Percentiles rank a stretch among this genome's conserved stretches.
These are phyloP conservation scores for Allantophomopsis lycopodina DNA, from an alignment of 2,329 filamentous ascomycete genomes.

Conservation along the genomic window DNA sequence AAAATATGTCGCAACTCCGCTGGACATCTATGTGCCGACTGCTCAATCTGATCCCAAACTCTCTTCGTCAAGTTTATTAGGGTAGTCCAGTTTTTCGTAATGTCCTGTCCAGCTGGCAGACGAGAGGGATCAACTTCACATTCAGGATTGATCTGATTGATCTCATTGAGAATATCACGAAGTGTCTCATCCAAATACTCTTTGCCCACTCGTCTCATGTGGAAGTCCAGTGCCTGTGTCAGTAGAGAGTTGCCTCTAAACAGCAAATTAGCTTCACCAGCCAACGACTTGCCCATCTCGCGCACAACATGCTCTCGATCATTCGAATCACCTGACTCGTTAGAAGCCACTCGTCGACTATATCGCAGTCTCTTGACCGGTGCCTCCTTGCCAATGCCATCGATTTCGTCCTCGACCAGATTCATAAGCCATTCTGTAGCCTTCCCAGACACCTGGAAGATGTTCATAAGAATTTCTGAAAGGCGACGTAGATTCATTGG, in stretches of 20 bases:
- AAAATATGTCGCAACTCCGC: conserved; percentile 74
- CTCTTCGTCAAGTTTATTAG: conserved; percentile 66
- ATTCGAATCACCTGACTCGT: conserved; percentile 50
- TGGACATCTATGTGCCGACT: conserved; percentile 63
- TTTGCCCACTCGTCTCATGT: conserved; percentile 88
- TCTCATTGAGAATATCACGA: conserved; percentile 73
- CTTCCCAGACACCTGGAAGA: conserved; percentile 83
- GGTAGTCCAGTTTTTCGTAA: conserved; percentile 71
- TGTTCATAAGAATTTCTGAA: conserved; percentile 79
- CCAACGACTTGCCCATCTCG: conserved; percentile 66
- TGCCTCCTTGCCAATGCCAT: conserved; percentile 75
- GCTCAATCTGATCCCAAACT: conserved; percentile 72
- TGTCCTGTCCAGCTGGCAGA: conserved; percentile 50
- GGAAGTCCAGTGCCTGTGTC: conserved; percentile 84
- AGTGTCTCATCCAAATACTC: conserved; percentile 85
- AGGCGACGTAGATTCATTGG: conserved; percentile 67
- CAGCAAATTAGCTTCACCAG: conserved; percentile 82
- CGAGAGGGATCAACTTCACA: conserved; percentile 92
- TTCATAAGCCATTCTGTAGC: conserved; percentile 85
- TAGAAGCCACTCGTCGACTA: conserved; percentile 55
- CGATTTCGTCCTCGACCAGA: conserved; percentile 92
- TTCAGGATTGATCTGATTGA: conserved; percentile 80
- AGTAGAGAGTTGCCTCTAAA: conserved; percentile 91
- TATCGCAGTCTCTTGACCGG: conserved; percentile 62
- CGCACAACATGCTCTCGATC: conserved; percentile 62